phyloP scores from a whole-genome alignment of 1,284 basidiomycete genomes.

The Neonothopanus nambi region DNA sequence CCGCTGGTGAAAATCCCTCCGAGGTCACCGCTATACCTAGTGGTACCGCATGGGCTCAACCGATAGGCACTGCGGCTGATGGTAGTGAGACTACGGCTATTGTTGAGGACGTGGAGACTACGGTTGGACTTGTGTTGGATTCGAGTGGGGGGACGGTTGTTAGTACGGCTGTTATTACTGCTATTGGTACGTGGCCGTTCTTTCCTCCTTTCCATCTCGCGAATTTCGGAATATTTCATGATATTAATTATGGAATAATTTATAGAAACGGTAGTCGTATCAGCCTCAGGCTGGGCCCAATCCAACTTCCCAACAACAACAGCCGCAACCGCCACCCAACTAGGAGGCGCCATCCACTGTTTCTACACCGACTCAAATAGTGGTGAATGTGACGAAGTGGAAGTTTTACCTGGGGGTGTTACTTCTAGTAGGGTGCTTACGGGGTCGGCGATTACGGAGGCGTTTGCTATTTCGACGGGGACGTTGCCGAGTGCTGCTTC shows the following conservation, averaged over 20 bases:
- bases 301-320: constrained; percentile 9
- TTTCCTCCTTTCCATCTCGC: background rate
- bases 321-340: background rate
- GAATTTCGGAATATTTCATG: too few relatives aligned
- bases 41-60: constrained; percentile 2
- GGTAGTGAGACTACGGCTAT: background rate
- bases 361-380: background rate
- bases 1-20: background rate
- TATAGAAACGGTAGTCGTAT: constrained; percentile 6
- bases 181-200: background rate
- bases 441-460: background rate
- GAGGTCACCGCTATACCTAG: background rate
- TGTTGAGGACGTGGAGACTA: background rate
- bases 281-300: constrained; percentile 5
- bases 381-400: constrained; percentile 7
- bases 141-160: background rate
- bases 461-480: constrained; percentile 4
- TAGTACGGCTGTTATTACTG: background rate
- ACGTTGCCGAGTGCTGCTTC: background rate
- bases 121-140: background rate
- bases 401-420: constrained; percentile 3
- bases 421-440: background rate
- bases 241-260: too few relatives aligned
- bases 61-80: constrained; percentile 3
- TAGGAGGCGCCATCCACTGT: constrained; percentile 4